phyloP scores from a whole-genome alignment of 768 basidiomycete genomes.

The Chalciporus piperatus region DNA sequence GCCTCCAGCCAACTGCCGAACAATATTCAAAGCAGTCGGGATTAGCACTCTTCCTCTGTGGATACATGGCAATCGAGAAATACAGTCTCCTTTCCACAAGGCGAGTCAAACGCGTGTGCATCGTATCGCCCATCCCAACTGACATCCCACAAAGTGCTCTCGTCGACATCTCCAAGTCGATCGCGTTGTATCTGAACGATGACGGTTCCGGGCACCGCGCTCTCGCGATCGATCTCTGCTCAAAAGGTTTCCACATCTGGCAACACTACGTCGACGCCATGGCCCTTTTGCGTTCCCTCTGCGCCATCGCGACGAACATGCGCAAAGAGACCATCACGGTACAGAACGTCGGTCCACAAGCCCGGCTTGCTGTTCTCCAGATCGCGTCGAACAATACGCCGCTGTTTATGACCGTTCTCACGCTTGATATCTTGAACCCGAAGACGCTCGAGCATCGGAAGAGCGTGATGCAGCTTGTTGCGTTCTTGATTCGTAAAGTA shows the following conservation, averaged over 20 bases:
- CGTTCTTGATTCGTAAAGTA: conserved; percentile 90
- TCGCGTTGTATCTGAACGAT: conserved; percentile 74
- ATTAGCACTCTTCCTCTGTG: conserved; percentile 76
- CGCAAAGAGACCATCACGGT: conserved; percentile 66
- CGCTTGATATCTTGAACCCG: conserved; percentile 83
- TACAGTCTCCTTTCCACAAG: conserved; percentile 70
- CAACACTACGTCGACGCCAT: conserved; percentile 91
- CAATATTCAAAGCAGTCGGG: conserved; percentile 59
- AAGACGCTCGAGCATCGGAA: conserved; percentile 74
- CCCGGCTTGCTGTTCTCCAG: conserved; percentile 78
- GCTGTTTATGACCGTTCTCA: conserved; percentile 91
- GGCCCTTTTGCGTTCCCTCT: conserved; percentile 81
- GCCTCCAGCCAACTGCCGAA: conserved; percentile 56
- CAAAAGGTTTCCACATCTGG: conserved; percentile 91
- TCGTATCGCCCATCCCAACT: neutral
- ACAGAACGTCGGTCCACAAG: conserved; percentile 73
- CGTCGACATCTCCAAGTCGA: conserved; percentile 81
- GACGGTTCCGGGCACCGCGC: conserved; percentile 62
- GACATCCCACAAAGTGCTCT: conserved; percentile 51
- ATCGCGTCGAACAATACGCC: conserved; percentile 82
- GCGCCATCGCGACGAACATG: conserved; percentile 69
- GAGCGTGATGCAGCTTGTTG: conserved; percentile 89
- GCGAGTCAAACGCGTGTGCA: conserved; percentile 37
- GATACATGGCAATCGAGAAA: conserved; percentile 78
- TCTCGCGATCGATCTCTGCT: conserved; percentile 85